Base-by-base conservation (phyloP, 1,139 yeast genomes). In the Blastobotrys elegans region DNA sequence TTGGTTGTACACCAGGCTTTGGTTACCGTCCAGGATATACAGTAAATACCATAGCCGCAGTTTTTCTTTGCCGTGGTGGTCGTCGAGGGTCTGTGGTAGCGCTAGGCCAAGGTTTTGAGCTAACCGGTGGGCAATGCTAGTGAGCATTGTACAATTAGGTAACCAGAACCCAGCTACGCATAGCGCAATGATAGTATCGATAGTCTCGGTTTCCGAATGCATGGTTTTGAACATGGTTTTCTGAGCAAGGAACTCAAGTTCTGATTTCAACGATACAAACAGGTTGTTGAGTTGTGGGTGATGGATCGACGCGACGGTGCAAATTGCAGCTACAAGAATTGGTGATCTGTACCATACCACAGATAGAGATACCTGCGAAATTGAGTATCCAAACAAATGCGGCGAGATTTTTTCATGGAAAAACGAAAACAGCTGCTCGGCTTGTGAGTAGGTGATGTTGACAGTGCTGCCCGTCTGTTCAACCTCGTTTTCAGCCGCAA, bases 91-190 rank as follows among this genome's bases (percentile, higher is more conserved):
- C 1, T 49, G 40, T 17, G 52, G 53, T 46, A 45, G 58, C 35
- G 79, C 73, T 26, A 78, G 61, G 3, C 80, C 79, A 52, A 74
- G 70, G 51, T 74, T 82, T 53, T 73, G 75, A 0, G 87, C 86
- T 32, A 82, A 62, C 57, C 82, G 85, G 20, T 82, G 60, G 0
- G 88, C 88, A 43, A 82, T 61, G 0, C 87, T 84, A 0, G 85
- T 79, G 54, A 81, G 79, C 77, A 80, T 73, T 56, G 79, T 84
- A 7, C 80, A 74, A 51, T 80, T 76, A 8, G 82, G 75, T 41
- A 82, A 71, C 88, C 88, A 82, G 57, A 82, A 80, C 44, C 85
- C 82, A 55, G 85, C 82, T 31, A 82, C 73, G 22, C 82, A 74
- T 40, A 82, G 66, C 0, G 85, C 86, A 34, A 82, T 69, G 16